Evolutionary conservation across 2,329 filamentous ascomycete species (phyloP).

Genomic region (Ilyonectria robusta): DNA sequence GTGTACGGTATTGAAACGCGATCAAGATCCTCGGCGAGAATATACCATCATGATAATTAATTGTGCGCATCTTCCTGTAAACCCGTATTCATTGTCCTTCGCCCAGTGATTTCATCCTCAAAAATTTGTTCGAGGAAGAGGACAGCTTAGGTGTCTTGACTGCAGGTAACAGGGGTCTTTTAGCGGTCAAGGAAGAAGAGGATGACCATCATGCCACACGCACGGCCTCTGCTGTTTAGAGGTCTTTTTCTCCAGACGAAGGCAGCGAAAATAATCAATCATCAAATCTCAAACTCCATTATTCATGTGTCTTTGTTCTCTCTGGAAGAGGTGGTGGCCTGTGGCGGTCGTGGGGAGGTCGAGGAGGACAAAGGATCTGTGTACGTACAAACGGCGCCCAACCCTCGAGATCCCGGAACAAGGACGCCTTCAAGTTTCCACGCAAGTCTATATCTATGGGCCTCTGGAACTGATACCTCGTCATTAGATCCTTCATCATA

Average conservation of each 20-base stretch:
- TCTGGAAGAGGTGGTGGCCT: conserved; percentile 21
- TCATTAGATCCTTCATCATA: not conserved
- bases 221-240: conserved; percentile 8
- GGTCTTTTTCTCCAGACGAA: not conserved
- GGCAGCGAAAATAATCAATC: not conserved
- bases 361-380: conserved; percentile 18
- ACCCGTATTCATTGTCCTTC: not conserved
- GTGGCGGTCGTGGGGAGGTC: not conserved
- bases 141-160: not conserved
- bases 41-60: not conserved
- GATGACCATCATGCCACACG: conserved; percentile 20
- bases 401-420: conserved; percentile 13
- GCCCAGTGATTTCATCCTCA: not conserved
- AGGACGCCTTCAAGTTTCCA: not conserved
- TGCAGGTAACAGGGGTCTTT: conserved; percentile 17
- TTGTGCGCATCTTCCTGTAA: not conserved
- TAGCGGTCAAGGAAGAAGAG: conserved; percentile 21
- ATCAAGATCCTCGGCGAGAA: not conserved
- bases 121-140: not conserved
- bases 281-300: not conserved
- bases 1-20: not conserved
- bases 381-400: conserved; percentile 16
- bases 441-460: not conserved
- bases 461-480: not conserved
- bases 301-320: conserved; percentile 5